Evolutionary conservation across 306 rosid species (phyloP).

Genomic region (Begonia masoniana): DNA sequence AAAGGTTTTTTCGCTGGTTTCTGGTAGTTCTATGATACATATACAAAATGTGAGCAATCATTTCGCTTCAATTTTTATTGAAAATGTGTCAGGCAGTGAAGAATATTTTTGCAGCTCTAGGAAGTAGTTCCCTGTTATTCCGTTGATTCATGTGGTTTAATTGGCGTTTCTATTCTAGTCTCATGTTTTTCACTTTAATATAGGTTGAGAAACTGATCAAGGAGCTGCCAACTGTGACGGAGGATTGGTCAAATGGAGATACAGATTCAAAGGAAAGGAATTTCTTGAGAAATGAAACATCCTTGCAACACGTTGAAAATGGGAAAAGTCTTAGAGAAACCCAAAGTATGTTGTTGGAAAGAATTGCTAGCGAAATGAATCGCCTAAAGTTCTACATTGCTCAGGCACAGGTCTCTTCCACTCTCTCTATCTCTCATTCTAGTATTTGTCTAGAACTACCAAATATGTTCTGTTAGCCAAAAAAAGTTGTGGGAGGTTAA

Average conservation of each 20-base stretch:
- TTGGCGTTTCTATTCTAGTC: conserved; percentile 1
- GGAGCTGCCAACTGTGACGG: conserved; percentile 81
- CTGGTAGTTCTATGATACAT: too few species aligned
- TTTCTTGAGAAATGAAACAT: conserved; percentile 45
- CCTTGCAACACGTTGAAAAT: conserved; percentile 53
- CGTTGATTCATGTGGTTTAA: background rate
- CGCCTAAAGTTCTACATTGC: conserved; percentile 84
- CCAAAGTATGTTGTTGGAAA: conserved; percentile 89
- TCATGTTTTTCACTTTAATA: conserved; percentile 7
- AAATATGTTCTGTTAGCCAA: too few species aligned
- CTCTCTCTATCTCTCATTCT: conserved; percentile 6
- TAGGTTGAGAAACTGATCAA: conserved; percentile 95
- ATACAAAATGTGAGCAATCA: too few species aligned
- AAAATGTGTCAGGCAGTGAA: too few species aligned
- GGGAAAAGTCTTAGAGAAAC: conserved; percentile 82
- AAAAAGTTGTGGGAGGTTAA: too few species aligned
- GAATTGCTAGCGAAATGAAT: conserved; percentile 97
- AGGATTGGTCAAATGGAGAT: conserved; percentile 78
- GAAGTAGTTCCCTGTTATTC: background rate
- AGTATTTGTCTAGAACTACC: too few species aligned
- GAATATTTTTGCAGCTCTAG: background rate
- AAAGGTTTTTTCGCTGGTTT: too few species aligned
- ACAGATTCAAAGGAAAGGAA: conserved; percentile 38
- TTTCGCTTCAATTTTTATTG: too few species aligned
- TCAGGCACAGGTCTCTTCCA: conserved; percentile 81